Evolutionary conservation across 352 stramenopile species (phyloP).

Genomic region (Phytopythium delawarense): DNA sequence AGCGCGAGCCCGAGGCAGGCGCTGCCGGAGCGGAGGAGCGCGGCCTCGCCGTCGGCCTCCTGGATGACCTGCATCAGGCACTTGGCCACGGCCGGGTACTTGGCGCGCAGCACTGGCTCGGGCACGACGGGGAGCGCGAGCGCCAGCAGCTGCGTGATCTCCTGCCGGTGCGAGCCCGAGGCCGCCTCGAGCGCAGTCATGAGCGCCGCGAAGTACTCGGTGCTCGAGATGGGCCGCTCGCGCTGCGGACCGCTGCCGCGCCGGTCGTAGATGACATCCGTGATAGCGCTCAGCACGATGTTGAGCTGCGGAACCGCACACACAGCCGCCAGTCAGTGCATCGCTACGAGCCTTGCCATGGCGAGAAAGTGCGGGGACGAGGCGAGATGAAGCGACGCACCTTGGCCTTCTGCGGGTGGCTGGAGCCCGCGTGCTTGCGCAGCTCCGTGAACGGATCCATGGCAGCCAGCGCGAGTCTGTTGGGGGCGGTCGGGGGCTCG

Average conservation of each 20-base stretch:
- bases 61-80: slow-evolving; percentile 67
- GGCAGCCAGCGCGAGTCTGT: background rate
- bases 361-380: background rate
- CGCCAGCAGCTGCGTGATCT: slow-evolving; percentile 71
- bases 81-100: slow-evolving; percentile 73
- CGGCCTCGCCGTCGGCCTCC: slow-evolving; percentile 54
- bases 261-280: slow-evolving; percentile 80
- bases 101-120: slow-evolving; percentile 70
- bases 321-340: no score
- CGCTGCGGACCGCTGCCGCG: slow-evolving; percentile 14
- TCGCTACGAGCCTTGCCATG: no score
- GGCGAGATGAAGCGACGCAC: background rate
- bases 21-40: slow-evolving; percentile 57
- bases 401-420: slow-evolving; percentile 79
- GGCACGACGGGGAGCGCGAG: slow-evolving; percentile 73
- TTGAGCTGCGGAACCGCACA: slow-evolving; percentile 40
- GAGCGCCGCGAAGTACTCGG: slow-evolving; percentile 85
- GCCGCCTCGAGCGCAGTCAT: slow-evolving; percentile 84
- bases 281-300: slow-evolving; percentile 78
- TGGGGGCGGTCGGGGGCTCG: background rate
- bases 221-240: slow-evolving; percentile 49
- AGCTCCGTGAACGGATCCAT: slow-evolving; percentile 82
- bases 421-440: slow-evolving; percentile 68
- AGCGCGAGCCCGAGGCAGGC: slow-evolving; percentile 60
- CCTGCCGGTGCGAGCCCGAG: slow-evolving; percentile 64